Conservation (phyloP, 345 rosid genomes). For the Brassica cretica region DNA sequence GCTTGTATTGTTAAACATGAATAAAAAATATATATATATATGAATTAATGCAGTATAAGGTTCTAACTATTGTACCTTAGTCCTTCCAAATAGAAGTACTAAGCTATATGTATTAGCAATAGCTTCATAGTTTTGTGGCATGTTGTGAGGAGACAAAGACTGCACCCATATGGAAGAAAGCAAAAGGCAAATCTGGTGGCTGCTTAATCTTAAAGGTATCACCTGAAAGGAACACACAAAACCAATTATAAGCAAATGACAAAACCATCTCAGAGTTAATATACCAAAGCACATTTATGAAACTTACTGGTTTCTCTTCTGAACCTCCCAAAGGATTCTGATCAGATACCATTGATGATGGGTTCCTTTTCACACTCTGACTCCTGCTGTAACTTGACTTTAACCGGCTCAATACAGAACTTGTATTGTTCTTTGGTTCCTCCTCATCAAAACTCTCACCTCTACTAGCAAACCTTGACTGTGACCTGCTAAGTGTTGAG, state of each 20-base stretch:
- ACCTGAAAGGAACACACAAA: slow-evolving; percentile 38
- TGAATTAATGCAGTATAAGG: too few relatives aligned
- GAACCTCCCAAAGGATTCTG: slow-evolving; percentile 32
- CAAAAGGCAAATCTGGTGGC: slow-evolving; percentile 64
- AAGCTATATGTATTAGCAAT: slow-evolving; percentile 73
- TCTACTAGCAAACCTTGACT: slow-evolving; percentile 39
- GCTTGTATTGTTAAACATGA: neutral
- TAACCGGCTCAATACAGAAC: slow-evolving; percentile 50
- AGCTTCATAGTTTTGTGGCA: slow-evolving; percentile 73
- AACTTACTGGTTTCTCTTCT: slow-evolving; percentile 42
- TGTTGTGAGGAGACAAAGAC: slow-evolving; percentile 63
- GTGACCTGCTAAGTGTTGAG: slow-evolving; percentile 48
- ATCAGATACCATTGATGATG: slow-evolving; percentile 32
- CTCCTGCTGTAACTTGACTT: slow-evolving; percentile 56
- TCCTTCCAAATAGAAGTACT: slow-evolving; percentile 58
- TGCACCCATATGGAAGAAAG: slow-evolving; percentile 79
- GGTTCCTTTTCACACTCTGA: slow-evolving; percentile 40
- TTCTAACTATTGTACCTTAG: slow-evolving; percentile 58
- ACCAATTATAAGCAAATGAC: neutral
- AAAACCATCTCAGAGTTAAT: neutral
- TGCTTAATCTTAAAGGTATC: slow-evolving; percentile 59
- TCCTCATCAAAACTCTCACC: slow-evolving; percentile 32
- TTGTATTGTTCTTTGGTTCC: slow-evolving; percentile 38
- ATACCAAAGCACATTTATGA: neutral
- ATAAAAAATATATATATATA: too few relatives aligned